Conservation (phyloP, 2,329 filamentous ascomycete genomes). For the Neopestalotiopsis sp. region DNA sequence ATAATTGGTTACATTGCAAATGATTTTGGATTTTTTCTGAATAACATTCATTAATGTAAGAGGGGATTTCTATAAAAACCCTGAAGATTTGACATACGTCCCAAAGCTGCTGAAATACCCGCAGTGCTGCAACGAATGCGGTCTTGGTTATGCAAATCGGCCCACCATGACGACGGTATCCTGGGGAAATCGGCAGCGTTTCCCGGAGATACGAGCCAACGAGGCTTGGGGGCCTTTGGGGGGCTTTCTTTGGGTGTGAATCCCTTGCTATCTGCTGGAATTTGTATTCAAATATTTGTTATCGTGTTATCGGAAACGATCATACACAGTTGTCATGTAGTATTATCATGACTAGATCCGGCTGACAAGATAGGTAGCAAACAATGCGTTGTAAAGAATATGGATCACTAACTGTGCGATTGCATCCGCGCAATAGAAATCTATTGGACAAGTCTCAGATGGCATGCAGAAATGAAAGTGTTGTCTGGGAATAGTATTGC, state of each 20-base stretch:
- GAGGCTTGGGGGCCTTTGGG: not conserved
- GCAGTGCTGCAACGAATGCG: slow-evolving; percentile 7
- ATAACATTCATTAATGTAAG: not conserved
- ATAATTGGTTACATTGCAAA: slow-evolving; percentile 7
- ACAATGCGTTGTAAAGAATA: too few species aligned
- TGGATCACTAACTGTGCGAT: too few species aligned
- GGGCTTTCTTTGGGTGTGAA: not conserved
- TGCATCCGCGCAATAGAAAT: too few species aligned
- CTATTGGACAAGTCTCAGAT: too few species aligned
- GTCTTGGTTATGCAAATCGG: slow-evolving; percentile 13
- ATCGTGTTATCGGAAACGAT: too few species aligned
- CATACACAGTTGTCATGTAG: too few species aligned
- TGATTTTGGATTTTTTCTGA: not conserved
- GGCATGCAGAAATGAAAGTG: too few species aligned
- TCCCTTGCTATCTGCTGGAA: too few species aligned
- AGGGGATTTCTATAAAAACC: not conserved
- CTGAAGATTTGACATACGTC: not conserved
- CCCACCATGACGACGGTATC: slow-evolving; percentile 17
- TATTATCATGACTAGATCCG: too few species aligned
- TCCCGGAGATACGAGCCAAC: not conserved
- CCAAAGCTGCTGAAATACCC: slow-evolving; percentile 5
- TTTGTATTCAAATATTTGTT: too few species aligned
- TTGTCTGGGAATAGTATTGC: too few species aligned
- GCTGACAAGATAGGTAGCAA: too few species aligned
- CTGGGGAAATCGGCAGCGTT: slow-evolving; percentile 5